Evolutionary conservation across 371 early-diverging fungal genomes (phyloP).

Genomic region (Mucor mucedo): DNA sequence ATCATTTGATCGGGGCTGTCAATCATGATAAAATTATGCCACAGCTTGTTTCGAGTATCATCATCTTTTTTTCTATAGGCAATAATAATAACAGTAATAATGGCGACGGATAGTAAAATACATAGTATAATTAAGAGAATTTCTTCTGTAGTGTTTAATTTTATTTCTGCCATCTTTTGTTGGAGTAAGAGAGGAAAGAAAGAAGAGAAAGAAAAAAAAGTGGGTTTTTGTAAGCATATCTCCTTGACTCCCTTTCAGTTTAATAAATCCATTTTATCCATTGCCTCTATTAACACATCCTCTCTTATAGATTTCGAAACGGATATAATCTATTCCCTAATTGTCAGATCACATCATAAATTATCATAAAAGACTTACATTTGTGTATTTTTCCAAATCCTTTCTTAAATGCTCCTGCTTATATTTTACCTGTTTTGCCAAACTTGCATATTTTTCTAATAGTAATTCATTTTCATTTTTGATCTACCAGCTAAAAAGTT

Average conservation of each 20-base stretch:
- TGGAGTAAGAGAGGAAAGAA: neutral
- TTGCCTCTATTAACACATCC: neutral
- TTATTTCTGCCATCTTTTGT: constrained; percentile 7
- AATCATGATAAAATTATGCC: constrained; percentile 31
- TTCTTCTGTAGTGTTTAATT: constrained; percentile 9
- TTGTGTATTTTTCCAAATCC: neutral
- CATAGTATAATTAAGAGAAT: neutral
- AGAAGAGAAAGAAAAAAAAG: neutral
- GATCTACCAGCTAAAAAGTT: neutral
- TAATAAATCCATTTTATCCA: constrained; percentile 1
- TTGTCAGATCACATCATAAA: neutral
- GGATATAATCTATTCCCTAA: neutral
- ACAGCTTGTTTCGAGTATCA: neutral
- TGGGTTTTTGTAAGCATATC: neutral
- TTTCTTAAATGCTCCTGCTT: neutral
- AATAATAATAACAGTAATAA: neutral
- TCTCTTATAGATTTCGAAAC: neutral
- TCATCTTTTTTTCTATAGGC: constrained; percentile 4
- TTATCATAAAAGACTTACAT: no score
- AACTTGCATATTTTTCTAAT: neutral
- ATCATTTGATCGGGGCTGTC: constrained; percentile 34
- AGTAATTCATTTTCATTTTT: neutral
- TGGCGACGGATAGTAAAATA: neutral
- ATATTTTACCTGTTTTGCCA: neutral
- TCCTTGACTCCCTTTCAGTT: constrained; percentile 1